A percentile compares a stretch with the other conserved stretches of the same genome.
These are phyloP conservation scores for Phytophthora capsici DNA, from an alignment of 352 stramenopile species.

Conservation along the genomic window DNA sequence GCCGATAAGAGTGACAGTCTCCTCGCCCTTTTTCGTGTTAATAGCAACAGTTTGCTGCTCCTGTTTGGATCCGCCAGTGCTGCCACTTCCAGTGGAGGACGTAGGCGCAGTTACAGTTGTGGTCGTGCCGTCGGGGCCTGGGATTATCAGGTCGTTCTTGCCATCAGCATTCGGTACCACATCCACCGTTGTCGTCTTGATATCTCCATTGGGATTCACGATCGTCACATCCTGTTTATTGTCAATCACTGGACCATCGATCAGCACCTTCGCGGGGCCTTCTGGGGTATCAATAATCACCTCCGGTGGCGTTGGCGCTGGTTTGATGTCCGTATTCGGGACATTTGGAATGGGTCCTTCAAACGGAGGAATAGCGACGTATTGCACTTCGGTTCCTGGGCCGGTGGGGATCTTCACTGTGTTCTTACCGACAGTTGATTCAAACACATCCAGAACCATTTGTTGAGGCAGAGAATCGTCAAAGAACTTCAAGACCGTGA, in stretches of 20 bases:
- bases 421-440: no score
- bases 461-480: no score
- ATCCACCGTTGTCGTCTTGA: constrained; percentile 6
- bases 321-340: no score
- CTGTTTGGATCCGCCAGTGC: neutral
- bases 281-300: neutral
- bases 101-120: constrained; percentile 8
- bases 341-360: no score
- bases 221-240: constrained; percentile 16
- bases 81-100: neutral
- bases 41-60: neutral
- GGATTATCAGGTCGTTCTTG: constrained; percentile 12
- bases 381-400: no score
- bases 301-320: neutral
- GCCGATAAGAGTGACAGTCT: neutral
- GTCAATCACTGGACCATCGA: neutral
- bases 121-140: constrained; percentile 14
- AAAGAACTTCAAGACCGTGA: no score
- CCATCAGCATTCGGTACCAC: neutral
- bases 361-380: no score
- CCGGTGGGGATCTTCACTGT: no score
- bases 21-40: constrained; percentile 2
- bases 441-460: no score
- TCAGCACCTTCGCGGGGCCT: neutral
- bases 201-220: constrained; percentile 4